These are phyloP conservation scores for Nemania bipapillata DNA, from an alignment of 2,329 filamentous ascomycete species.

Conservation along the genomic window DNA sequence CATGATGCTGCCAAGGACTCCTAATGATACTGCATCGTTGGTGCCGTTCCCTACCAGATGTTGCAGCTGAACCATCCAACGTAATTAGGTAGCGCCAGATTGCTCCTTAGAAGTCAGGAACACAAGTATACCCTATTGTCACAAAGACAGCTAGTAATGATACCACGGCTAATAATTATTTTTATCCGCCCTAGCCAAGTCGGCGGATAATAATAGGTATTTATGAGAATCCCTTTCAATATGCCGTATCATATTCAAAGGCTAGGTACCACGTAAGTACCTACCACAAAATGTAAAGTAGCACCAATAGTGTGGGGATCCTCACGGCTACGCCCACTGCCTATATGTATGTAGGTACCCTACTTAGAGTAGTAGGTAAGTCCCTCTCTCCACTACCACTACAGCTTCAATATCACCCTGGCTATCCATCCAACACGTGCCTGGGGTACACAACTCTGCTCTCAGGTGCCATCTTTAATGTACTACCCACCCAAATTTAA, in stretches of 20 bases:
- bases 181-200: background rate
- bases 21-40: background rate
- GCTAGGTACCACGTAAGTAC: too few species aligned
- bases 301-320: too few species aligned
- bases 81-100: background rate
- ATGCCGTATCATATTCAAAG: too few species aligned
- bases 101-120: background rate
- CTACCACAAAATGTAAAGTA: too few species aligned
- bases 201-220: too few species aligned
- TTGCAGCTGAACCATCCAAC: background rate
- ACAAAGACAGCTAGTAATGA: background rate
- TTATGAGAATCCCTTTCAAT: too few species aligned
- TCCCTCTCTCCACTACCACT: background rate
- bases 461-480: background rate
- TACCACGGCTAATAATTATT: background rate
- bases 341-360: too few species aligned
- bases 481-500: background rate
- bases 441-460: slow-evolving; percentile 6
- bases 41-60: background rate
- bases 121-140: background rate
- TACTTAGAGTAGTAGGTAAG: too few species aligned
- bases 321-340: too few species aligned
- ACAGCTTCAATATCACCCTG: too few species aligned
- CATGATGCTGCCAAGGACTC: background rate
- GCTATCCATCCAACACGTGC: too few species aligned